Base-by-base conservation (phyloP, 176 grass and related monocot species). In the Pontederia crassipes region DNA sequence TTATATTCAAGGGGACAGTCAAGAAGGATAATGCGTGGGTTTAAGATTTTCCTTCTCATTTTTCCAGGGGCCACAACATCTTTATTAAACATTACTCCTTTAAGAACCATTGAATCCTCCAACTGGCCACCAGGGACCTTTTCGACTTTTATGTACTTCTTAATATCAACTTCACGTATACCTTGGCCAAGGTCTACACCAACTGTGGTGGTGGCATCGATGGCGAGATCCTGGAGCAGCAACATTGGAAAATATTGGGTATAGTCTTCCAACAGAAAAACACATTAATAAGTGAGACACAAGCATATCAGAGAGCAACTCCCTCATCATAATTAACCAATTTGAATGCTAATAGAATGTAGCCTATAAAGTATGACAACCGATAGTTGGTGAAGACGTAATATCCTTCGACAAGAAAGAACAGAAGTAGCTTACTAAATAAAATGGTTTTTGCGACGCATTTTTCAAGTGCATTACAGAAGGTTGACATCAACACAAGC, bases 71-170 rank as follows among this genome's bases (percentile, higher is more conserved):
- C 87, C 54, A 97, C 92, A 64, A 97, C 87, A 78, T 97, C 92
- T 73, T 97, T 97, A 72, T 97, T 97, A 65, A 97, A 67, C 92
- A 97, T 91, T 46, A 97, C 87, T 76, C 92, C 92, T 82, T 91
- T 91, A 32, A 97, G 82, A 61, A 97, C 92, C 55, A 4, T 91
- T 0, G 92, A 97, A 64, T 97, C 92, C 53, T 97, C 92, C 28
- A 97, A 72, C 64, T 91, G 92, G 18, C 92, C 81, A 68, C 87
- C 92, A 78, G 92, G 92, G 77, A 97, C 60, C 72, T 97, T 97
- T 74, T 97, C 92, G 53, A 97, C 81, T 82, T 97, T 97, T 70
- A 97, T 97, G 55, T 88, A 97, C 60, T 97, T 97, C 58, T 97
- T 97, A 27, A 97, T 91, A 78, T 97, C 92, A 67, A 91, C 87